Base-by-base conservation (phyloP, 1,284 basidiomycete species). In the Irpex lacteus region DNA sequence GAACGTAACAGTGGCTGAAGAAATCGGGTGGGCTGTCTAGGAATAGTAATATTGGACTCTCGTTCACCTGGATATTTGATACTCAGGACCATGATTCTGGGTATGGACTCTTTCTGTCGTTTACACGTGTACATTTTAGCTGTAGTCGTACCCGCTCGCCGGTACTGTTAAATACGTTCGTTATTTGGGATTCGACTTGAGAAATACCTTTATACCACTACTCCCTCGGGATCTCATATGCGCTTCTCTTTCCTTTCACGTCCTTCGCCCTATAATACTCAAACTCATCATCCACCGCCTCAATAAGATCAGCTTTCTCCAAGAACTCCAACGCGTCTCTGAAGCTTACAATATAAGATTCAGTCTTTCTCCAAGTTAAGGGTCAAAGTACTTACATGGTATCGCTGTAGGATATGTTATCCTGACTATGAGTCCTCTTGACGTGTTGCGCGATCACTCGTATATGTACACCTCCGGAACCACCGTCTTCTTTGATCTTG, bases 401-500 rank as follows among this genome's bases (percentile, higher is more conserved):
- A 8, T 44, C 40, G 40, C 15, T 15, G 4, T 9, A 15, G 15
- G 40, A 9, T 11, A 44, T 44, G 15, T 44, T 44, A 11, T 44
- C 40, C 11, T 44, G 40, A 8, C 40, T 9, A 44, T 44, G 40
- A 44, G 37, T 37, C 60, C 21, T 37, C 34, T 34, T 26, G 18
- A 61, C 18, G 19, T 15, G 19, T 3, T 52, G 3, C 5, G n/a
- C 60, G 15, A 64, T 50, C n/a, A 2, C 55, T 18, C 9, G 37
- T 5, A 59, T 32, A 37, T 62, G 18, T 26, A 62, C 49, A 57
- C 63, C 60, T 15, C 19, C 19, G 11, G 54, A 26, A 26, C 9
- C 11, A 18, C 26, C 74, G 21, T 78, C 52, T 1, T 76, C 76
- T 32, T 69, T 68, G 61, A 94, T 85, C 65, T 84, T 81, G 55